Percentiles rank a stretch among this genome's conserved stretches.
These are phyloP conservation scores for Penicillium daleae DNA, from an alignment of 495 filamentous ascomycete genomes.

Conservation along the genomic window DNA sequence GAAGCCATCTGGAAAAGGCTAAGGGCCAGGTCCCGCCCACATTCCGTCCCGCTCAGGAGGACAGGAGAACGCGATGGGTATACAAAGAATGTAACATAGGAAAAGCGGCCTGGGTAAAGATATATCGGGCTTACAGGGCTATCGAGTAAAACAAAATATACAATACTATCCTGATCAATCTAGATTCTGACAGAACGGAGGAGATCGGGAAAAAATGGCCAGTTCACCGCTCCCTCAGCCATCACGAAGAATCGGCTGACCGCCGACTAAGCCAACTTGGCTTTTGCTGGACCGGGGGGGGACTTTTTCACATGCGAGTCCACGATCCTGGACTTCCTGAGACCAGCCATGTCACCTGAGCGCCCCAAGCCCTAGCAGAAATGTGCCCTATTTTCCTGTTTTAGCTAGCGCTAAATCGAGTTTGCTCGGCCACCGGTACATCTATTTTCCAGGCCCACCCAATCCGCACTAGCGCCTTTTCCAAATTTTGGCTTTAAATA, in stretches of 20 bases:
- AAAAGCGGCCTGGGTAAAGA: neutral
- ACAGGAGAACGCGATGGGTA: too few species aligned
- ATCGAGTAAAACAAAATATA: too few species aligned
- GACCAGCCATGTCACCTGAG: conserved; percentile 10
- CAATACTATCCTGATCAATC: too few species aligned
- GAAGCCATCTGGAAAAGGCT: conserved; percentile 1
- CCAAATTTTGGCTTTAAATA: conserved; percentile 30
- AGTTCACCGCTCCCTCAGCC: too few species aligned
- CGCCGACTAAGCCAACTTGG: conserved; percentile 6
- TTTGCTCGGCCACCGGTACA: conserved; percentile 10
- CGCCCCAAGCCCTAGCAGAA: conserved; percentile 15
- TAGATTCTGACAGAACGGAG: too few species aligned
- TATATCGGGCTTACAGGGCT: too few species aligned
- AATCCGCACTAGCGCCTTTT: conserved; percentile 33
- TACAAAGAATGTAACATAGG: conserved; percentile 1
- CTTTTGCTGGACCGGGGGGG: neutral
- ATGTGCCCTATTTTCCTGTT: conserved; percentile 10
- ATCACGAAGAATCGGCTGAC: too few species aligned
- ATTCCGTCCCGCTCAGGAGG: neutral
- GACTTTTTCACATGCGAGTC: conserved; percentile 16
- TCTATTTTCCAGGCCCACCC: conserved; percentile 21
- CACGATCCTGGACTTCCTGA: neutral
- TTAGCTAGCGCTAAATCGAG: neutral
- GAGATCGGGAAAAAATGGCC: neutral
- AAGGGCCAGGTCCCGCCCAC: neutral